Percentiles rank a stretch among this genome's conserved stretches.
phyloP scores from a whole-genome alignment of 768 basidiomycete genomes.

The Suillus bovinus region DNA sequence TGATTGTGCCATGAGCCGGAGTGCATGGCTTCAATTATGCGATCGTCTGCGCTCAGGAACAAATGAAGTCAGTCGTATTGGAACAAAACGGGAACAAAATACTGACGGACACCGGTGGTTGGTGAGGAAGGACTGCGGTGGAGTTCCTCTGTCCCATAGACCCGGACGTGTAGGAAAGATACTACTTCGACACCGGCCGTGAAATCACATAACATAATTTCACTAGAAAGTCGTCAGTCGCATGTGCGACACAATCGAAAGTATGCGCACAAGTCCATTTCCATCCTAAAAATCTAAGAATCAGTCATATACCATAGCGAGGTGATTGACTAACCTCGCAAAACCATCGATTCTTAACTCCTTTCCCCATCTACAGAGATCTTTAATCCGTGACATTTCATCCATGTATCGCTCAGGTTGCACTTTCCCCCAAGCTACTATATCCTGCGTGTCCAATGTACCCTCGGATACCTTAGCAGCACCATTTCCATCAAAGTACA shows the following conservation, averaged over 20 bases:
- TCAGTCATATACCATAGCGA: neutral
- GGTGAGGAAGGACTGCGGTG: too few species aligned
- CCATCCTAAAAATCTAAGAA: conserved; percentile 37
- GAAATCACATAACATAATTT: conserved; percentile 39
- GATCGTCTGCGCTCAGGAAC: neutral
- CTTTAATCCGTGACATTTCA: conserved; percentile 28
- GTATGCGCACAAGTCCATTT: conserved; percentile 45
- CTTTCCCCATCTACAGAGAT: conserved; percentile 36
- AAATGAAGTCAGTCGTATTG: neutral
- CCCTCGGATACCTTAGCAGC: conserved; percentile 33
- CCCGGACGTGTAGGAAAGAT: conserved; percentile 25
- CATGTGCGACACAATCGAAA: neutral
- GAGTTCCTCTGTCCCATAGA: too few species aligned
- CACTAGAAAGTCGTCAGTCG: conserved; percentile 22
- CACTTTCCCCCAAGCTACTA: conserved; percentile 32
- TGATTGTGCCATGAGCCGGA: conserved; percentile 27
- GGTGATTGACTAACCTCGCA: conserved; percentile 21
- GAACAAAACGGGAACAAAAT: too few species aligned
- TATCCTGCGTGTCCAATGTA: conserved; percentile 36
- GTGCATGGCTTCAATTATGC: conserved; percentile 14
- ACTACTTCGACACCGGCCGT: conserved; percentile 27
- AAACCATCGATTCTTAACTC: conserved; percentile 34
- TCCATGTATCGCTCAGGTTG: conserved; percentile 17
- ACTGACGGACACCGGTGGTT: too few species aligned
- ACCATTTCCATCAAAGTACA: conserved; percentile 35